A percentile compares a stretch with the other conserved stretches of the same genome.
Conservation (phyloP, 257 asterid species). For the Rhazya stricta region DNA sequence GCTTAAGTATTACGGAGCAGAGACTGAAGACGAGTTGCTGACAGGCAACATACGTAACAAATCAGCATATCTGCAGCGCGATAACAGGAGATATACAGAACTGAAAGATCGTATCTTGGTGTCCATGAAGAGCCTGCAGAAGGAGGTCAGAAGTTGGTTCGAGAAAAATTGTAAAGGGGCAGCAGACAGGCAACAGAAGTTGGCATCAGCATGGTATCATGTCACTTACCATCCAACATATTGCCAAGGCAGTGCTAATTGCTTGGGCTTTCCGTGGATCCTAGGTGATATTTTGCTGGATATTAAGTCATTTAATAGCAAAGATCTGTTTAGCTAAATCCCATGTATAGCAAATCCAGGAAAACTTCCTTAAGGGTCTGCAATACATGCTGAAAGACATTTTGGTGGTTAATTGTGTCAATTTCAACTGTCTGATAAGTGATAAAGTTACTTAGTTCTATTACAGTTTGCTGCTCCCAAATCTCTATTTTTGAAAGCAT, state of each 20-base stretch:
- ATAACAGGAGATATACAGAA: slow-evolving; percentile 76
- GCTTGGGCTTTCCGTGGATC: slow-evolving; percentile 89
- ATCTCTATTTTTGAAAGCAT: not conserved
- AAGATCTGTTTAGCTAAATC: not conserved
- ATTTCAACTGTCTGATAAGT: not conserved
- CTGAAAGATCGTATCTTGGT: slow-evolving; percentile 72
- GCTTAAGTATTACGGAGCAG: slow-evolving; percentile 61
- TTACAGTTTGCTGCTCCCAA: not conserved
- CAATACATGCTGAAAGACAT: not conserved
- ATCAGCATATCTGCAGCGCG: slow-evolving; percentile 58
- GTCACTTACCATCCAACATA: slow-evolving; percentile 62
- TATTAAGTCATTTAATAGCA: slow-evolving; percentile 37
- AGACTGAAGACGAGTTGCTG: slow-evolving; percentile 74
- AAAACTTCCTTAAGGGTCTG: not conserved
- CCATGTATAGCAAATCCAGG: not conserved
- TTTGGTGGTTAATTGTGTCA: not conserved
- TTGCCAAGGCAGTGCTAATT: slow-evolving; percentile 39
- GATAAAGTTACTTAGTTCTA: not conserved
- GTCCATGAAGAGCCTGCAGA: slow-evolving; percentile 61
- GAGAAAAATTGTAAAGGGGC: slow-evolving; percentile 28
- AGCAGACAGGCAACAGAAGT: slow-evolving; percentile 32
- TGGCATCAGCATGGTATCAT: slow-evolving; percentile 91
- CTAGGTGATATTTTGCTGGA: slow-evolving; percentile 64
- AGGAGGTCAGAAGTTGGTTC: slow-evolving; percentile 74
- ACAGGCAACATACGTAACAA: slow-evolving; percentile 65